Percentiles rank a stretch among this genome's conserved stretches.
These are phyloP conservation scores for Amyloporia xantha DNA, from an alignment of 768 basidiomycete genomes.

Conservation along the genomic window DNA sequence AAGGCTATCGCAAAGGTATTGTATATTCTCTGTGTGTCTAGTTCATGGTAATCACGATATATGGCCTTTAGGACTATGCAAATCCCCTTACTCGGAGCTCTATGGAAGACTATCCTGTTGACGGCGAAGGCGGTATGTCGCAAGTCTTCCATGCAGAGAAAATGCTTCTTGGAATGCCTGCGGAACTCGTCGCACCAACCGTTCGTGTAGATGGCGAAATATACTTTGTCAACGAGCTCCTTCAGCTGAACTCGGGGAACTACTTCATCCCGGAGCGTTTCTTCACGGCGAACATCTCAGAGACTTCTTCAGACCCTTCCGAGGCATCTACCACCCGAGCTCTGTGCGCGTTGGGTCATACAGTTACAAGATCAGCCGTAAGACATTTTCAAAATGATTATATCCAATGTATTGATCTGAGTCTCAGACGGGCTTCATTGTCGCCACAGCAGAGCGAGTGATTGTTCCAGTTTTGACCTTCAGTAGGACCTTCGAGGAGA, in stretches of 20 bases:
- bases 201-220: conserved; percentile 5
- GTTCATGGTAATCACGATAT: no score
- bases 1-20: no score
- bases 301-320: not conserved
- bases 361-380: no score
- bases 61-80: no score
- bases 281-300: not conserved
- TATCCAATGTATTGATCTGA: no score
- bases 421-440: no score
- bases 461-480: no score
- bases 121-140: conserved; percentile 22
- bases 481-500: no score
- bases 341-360: not conserved
- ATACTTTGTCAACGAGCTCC: conserved; percentile 10
- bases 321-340: not conserved
- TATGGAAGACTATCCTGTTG: conserved; percentile 1
- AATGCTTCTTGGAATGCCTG: conserved; percentile 7
- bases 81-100: no score
- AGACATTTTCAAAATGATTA: no score
- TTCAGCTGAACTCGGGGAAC: conserved; percentile 3
- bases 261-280: conserved; percentile 9
- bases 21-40: no score
- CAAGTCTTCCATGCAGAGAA: conserved; percentile 12
- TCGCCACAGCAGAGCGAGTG: no score
- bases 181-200: conserved; percentile 2